Evolutionary conservation across 2,329 filamentous ascomycete species (phyloP), one percentile per base, ranked within the genome.

Genomic region (Colletotrichum aenigma): DNA sequence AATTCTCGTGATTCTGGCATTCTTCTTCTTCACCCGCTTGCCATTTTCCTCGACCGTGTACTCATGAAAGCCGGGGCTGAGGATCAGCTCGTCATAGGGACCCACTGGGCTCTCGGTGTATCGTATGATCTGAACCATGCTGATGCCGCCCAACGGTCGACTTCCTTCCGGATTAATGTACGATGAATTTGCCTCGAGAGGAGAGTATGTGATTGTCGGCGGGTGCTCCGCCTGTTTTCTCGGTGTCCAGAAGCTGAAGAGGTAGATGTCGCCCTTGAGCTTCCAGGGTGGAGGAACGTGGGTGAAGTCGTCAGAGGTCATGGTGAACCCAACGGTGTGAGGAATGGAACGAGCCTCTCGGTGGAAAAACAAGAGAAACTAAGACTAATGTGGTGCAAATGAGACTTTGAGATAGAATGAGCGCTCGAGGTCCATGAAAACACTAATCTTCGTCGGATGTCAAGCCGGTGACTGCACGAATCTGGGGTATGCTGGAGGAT

Each of bases 81-180:
- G 78, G 30, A 89, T 81, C 70, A 91, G 79, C 80, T 91, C 89
- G 77, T 91, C 89, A 73, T 91, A 91, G 0, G 88, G 84, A 0
- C 89, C 89, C 4, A 89, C 88, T 0, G 89, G 89, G 6, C 85
- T 88, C 24, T 89, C 85, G 2, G 80, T 83, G 79, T 91, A 91
- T 10, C 89, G 85, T 34, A 91, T 83, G 70, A 91, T 80, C 80
- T 90, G 88, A 18, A 90, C 81, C 82, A 88, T 87, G 76, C 86
- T 83, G 8, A 89, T 76, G 0, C 89, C 88, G 18, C 88, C 88
- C 18, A 84, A 77, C 7, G 86, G 83, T 36, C 81, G 79, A n/a
- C 85, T 86, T 1, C 83, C 82, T 1, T 79, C 77, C 3, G 80
- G 74, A 6, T 80, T 77, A 43, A 86, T 84, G 72, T 86, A 89